Conservation (phyloP, 78 protist genomes). For the Ministeria vibrans region DNA sequence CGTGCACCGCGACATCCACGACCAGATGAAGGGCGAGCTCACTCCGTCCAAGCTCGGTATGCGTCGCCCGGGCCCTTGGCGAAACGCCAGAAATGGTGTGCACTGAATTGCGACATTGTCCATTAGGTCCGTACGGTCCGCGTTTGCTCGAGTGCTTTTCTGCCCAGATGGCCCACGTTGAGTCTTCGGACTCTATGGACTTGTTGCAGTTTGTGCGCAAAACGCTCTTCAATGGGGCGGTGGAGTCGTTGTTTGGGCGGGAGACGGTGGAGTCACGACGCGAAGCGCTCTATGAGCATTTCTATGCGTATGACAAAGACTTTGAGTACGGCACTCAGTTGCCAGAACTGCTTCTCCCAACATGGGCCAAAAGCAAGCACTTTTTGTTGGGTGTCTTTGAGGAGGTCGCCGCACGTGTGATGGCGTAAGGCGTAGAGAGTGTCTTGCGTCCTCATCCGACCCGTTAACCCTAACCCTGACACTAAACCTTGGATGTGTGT, state of each 20-base stretch:
- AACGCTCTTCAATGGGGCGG: neutral
- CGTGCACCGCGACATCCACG: constrained; percentile 1
- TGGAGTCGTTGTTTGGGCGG: neutral
- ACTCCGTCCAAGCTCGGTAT: neutral
- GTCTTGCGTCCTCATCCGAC: no score
- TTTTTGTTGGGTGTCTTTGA: no score
- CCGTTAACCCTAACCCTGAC: no score
- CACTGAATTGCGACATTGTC: no score
- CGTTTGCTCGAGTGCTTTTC: neutral
- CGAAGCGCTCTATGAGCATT: neutral
- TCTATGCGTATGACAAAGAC: constrained; percentile 1
- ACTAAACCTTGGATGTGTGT: no score
- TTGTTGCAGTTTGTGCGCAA: neutral
- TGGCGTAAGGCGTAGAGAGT: no score
- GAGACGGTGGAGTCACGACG: no score
- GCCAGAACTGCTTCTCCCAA: neutral
- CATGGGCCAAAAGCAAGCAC: neutral
- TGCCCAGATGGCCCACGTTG: no score
- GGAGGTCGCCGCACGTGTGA: no score
- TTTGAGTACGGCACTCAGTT: constrained; percentile 15
- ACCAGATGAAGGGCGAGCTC: constrained; percentile 1
- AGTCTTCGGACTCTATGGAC: neutral
- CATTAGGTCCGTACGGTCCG: no score
- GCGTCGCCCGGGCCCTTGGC: no score
- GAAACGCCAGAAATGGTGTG: no score